Conservation (phyloP, 768 basidiomycete species). For the Phanerochaete carnosa region DNA sequence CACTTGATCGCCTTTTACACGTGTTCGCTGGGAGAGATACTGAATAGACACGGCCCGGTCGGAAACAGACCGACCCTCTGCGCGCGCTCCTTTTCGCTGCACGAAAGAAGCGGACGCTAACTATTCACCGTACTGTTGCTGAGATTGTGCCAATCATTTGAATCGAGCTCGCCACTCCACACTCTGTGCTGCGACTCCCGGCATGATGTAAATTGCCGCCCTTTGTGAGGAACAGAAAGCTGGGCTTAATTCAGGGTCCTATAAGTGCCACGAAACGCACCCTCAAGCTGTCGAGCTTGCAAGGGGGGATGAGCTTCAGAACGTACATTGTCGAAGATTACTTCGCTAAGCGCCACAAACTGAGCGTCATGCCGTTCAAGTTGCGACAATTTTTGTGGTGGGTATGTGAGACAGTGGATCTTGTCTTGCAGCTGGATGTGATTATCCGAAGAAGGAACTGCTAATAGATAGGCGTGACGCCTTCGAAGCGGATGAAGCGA, state of each 20-base stretch:
- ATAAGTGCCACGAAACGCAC: too few species aligned
- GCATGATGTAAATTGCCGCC: not conserved
- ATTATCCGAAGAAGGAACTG: not conserved
- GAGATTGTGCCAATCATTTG: not conserved
- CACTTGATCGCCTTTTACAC: not conserved
- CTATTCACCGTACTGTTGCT: not conserved
- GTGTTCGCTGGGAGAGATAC: not conserved
- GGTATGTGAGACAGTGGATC: not conserved
- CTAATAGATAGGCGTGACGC: not conserved
- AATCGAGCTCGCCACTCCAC: not conserved
- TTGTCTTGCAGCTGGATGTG: not conserved
- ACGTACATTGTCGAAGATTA: too few species aligned
- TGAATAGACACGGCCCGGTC: not conserved
- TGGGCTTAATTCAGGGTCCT: not conserved
- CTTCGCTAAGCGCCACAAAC: too few species aligned
- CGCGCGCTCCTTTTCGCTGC: not conserved
- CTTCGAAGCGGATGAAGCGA: not conserved
- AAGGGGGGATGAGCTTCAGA: too few species aligned
- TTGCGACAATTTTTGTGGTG: not conserved
- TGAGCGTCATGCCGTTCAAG: too few species aligned
- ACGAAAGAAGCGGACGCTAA: not conserved
- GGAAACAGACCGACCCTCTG: not conserved
- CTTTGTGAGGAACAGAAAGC: not conserved
- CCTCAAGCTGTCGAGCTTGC: too few species aligned
- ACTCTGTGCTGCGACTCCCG: not conserved